phyloP scores from a whole-genome alignment of 306 rosid species.

The Prunus padus region DNA sequence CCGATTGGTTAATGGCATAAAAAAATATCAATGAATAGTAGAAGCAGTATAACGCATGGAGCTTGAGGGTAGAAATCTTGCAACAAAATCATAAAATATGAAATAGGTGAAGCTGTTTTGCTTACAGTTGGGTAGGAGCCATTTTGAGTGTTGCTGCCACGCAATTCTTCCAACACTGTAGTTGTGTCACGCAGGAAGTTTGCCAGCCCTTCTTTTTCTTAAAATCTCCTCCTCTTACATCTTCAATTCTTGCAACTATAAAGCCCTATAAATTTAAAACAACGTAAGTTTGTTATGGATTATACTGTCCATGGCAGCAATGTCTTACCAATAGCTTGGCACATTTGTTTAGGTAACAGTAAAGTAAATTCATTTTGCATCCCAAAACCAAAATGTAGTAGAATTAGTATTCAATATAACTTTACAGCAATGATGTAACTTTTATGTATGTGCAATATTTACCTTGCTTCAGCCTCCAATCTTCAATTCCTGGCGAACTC shows the following conservation, averaged over 20 bases:
- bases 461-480: slow-evolving; percentile 99
- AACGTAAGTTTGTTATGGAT: neutral
- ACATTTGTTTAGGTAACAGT: neutral
- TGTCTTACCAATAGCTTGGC: neutral
- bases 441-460: neutral
- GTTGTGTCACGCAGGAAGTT: slow-evolving; percentile 97
- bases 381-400: neutral
- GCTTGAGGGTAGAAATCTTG: neutral
- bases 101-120: neutral
- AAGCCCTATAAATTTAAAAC: slow-evolving; percentile 60
- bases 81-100: neutral
- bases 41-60: neutral
- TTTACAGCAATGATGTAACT: neutral
- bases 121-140: slow-evolving; percentile 99
- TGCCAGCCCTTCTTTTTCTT: slow-evolving; percentile 96
- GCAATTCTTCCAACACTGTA: slow-evolving; percentile 83
- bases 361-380: neutral
- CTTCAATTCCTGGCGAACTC: slow-evolving; percentile 94
- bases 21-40: no score
- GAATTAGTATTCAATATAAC: neutral
- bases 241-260: slow-evolving; percentile 96
- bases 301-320: neutral
- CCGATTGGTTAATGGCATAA: neutral
- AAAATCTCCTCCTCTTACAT: slow-evolving; percentile 95
- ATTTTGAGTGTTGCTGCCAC: slow-evolving; percentile 99